Evolutionary conservation across 768 basidiomycete genomes (phyloP).

Genomic region (Sarcodon aspratus): DNA sequence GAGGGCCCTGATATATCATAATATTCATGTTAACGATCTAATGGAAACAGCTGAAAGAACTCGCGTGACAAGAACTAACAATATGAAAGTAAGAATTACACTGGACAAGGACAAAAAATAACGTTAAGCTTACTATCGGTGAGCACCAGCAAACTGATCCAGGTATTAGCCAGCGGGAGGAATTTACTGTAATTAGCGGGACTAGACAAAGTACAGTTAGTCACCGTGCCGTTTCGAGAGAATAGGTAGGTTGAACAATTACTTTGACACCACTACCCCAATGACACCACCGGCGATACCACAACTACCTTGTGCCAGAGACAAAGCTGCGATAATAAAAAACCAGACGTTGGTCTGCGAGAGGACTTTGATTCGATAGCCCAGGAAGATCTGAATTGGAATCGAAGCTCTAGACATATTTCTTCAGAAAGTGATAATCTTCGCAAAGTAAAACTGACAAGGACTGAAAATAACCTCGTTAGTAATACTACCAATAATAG

Average conservation of each 20-base stretch:
- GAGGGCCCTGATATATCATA: not conserved
- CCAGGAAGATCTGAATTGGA: not conserved
- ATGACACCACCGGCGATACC: not conserved
- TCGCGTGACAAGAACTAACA: slow-evolving; percentile 15
- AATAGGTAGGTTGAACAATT: too few relatives aligned
- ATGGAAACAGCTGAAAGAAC: not conserved
- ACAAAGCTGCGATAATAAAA: not conserved
- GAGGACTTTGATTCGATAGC: not conserved
- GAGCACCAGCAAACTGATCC: slow-evolving; percentile 16
- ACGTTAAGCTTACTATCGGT: slow-evolving; percentile 8
- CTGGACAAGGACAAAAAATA: too few relatives aligned
- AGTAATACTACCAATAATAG: not conserved
- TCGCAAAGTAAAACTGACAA: not conserved
- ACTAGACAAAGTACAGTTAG: slow-evolving; percentile 4
- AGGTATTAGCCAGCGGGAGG: slow-evolving; percentile 19
- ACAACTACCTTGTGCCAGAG: not conserved
- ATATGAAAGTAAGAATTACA: too few relatives aligned
- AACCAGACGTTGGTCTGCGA: not conserved
- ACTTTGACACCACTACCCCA: too few relatives aligned
- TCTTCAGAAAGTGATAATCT: not conserved
- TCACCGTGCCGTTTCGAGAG: too few relatives aligned
- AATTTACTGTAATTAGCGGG: slow-evolving; percentile 14
- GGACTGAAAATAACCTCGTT: not conserved
- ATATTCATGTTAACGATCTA: not conserved
- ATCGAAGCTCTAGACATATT: not conserved